Evolutionary conservation across 805 yeast genomes (phyloP), one percentile per base, ranked within the genome.

Genomic region (Maudiozyma saulgeensis): DNA sequence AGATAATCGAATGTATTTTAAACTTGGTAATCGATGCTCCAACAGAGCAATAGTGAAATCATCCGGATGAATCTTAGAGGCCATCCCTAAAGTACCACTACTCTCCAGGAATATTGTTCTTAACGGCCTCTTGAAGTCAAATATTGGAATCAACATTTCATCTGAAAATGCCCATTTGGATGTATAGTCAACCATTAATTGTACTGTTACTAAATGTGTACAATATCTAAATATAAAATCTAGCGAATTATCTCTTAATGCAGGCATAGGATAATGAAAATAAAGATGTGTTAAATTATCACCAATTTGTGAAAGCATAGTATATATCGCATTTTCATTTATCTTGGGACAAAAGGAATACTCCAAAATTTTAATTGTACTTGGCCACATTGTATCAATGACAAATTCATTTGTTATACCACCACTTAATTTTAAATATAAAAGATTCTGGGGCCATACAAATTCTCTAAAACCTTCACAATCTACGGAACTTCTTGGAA

Each of bases 181-280:
- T 53, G 68, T 75, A 60, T 93, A 91, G 64, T 91, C 97, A 2
- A 89, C 90, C 49, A 89, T 79, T 6, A 88, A 70, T 59, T 81
- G 82, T 26, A 89, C 67, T 13, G 77, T 72, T 7, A 64, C 56
- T 48, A 93, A 69, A 50, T 82, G 77, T 4, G 96, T 95, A 64
- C 98, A 91, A 60, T 80, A 80, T 15, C 75, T 66, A 56, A 91
- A 82, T 1, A 87, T 75, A 46, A 75, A 70, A 65, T 93, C 96
- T 56, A 90, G 69, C 0, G 95, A 81, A 53, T 79, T 77, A 9
- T 77, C 80, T 32, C 76, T 72, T 32, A 91, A 68, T 1, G 82
- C 79, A 0, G 96, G 96, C 90, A 91, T 80, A 2, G 99, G 99
- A 60, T 87, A 93, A 53, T 80, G 81, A 23, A 90, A 80, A 43